phyloP scores from a whole-genome alignment of 192 early-diverging fungal species.

The Entomortierella beljakovae region DNA sequence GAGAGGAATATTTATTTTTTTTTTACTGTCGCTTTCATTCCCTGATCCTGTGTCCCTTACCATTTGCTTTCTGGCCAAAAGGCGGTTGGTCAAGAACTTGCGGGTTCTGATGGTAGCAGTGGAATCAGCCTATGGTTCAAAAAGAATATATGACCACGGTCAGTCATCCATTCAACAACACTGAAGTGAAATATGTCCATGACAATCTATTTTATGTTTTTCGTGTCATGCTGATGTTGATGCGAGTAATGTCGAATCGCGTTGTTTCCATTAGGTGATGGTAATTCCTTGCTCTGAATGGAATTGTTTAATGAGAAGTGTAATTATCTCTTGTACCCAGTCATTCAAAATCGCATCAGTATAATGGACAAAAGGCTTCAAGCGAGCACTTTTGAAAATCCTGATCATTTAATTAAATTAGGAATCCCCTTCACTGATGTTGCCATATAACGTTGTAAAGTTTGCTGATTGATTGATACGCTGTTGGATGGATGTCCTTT shows the following conservation, averaged over 20 bases:
- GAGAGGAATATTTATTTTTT: background rate
- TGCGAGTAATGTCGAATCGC: too few species aligned
- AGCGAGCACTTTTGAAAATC: background rate
- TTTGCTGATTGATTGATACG: constrained; percentile 19
- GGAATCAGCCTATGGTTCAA: constrained; percentile 55
- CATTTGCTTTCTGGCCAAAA: constrained; percentile 98
- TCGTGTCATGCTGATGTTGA: background rate
- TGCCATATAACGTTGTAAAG: background rate
- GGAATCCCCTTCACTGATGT: background rate
- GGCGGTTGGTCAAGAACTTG: constrained; percentile 99
- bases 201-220: background rate
- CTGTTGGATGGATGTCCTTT: constrained; percentile 34
- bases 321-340: background rate
- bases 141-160: constrained; percentile 2
- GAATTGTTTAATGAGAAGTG: too few species aligned
- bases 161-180: constrained; percentile 4
- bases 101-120: constrained; percentile 96
- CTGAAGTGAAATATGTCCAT: background rate
- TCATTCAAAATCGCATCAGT: background rate
- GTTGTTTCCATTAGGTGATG: too few species aligned
- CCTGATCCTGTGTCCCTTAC: constrained; percentile 58
- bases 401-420: background rate
- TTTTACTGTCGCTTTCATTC: background rate
- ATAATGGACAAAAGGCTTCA: background rate
- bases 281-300: too few species aligned